These are phyloP conservation scores for Epichloe brachyelytri DNA, from an alignment of 2,329 filamentous ascomycete species.

Conservation along the genomic window DNA sequence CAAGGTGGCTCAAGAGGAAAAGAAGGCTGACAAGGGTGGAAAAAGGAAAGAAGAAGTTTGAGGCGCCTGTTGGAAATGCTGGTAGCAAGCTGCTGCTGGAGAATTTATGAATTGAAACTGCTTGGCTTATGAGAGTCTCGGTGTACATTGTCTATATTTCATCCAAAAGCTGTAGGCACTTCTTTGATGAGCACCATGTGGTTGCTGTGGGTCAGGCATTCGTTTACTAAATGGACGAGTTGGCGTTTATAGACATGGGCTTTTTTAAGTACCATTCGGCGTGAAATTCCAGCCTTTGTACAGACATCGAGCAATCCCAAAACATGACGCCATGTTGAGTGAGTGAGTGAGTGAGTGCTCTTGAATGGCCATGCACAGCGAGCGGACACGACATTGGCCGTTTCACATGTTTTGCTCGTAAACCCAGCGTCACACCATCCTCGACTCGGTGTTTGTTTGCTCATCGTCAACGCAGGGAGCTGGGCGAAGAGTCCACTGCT, in stretches of 20 bases:
- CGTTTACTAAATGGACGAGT: slow-evolving; percentile 1
- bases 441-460: neutral
- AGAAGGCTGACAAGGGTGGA: slow-evolving; percentile 28
- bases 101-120: slow-evolving; percentile 31
- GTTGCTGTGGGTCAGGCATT: neutral
- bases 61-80: slow-evolving; percentile 43
- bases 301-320: neutral
- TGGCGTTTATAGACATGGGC: slow-evolving; percentile 1
- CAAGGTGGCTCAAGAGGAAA: slow-evolving; percentile 35
- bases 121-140: neutral
- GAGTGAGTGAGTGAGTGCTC: neutral
- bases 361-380: neutral
- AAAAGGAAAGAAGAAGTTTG: slow-evolving; percentile 30
- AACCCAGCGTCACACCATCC: slow-evolving; percentile 1
- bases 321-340: too few relatives aligned
- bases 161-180: neutral
- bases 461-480: neutral
- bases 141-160: neutral
- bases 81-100: slow-evolving; percentile 49
- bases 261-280: neutral
- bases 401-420: neutral
- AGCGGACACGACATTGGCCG: neutral
- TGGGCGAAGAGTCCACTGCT: too few relatives aligned
- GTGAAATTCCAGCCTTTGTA: neutral
- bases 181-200: neutral